Evolutionary conservation across 768 basidiomycete genomes (phyloP).

Genomic region (Pulveroboletus sp.): DNA sequence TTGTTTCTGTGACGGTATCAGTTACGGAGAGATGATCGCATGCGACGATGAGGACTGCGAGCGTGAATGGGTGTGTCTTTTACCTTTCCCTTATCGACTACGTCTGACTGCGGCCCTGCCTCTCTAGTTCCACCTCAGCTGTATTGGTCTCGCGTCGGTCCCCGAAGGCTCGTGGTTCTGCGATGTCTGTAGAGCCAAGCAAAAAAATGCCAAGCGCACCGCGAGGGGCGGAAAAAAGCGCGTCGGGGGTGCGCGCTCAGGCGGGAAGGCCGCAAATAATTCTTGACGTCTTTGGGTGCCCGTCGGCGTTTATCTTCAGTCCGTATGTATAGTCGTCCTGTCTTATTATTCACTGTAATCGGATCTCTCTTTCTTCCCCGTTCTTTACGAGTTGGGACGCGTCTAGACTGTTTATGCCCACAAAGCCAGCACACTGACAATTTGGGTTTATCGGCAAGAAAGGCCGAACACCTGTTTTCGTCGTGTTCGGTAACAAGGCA

Average conservation of each 20-base stretch:
- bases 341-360: conserved; percentile 27
- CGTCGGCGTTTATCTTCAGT: conserved; percentile 3
- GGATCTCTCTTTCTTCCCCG: neutral
- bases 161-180: conserved; percentile 80
- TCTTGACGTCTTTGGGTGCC: conserved; percentile 19
- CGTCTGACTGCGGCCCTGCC: conserved; percentile 10
- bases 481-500: neutral
- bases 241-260: conserved; percentile 33
- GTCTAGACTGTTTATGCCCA: neutral
- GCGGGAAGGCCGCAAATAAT: conserved; percentile 29
- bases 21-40: conserved; percentile 94
- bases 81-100: conserved; percentile 1
- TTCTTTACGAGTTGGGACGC: neutral
- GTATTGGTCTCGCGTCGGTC: conserved; percentile 62
- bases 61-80: conserved; percentile 78
- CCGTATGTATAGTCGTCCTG: conserved; percentile 14
- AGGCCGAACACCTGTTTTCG: neutral
- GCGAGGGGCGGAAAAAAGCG: conserved; percentile 54
- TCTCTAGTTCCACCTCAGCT: conserved; percentile 76
- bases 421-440: too few relatives aligned
- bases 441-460: neutral
- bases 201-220: conserved; percentile 46
- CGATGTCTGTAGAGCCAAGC: conserved; percentile 59
- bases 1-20: conserved; percentile 81
- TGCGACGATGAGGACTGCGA: conserved; percentile 83